Base-by-base conservation (phyloP, 208 protist genomes). In the Tritrichomonas foetus region DNA sequence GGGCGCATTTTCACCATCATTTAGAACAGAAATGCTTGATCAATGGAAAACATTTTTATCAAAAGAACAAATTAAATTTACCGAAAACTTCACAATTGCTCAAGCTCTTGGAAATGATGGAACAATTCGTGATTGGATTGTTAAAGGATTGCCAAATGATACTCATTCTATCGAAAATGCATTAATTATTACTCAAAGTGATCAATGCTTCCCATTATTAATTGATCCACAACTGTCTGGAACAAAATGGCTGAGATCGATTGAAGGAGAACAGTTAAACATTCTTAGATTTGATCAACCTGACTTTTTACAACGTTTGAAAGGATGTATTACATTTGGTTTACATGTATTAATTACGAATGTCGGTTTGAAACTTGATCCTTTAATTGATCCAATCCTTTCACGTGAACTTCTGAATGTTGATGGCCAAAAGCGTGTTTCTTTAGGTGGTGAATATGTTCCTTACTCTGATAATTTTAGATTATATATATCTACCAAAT, bases 311-410 rank as follows among this genome's bases (percentile, higher is more conserved):
- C 96, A 96, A 33, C 97, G 97, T 84, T 94, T 99, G 3, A 97
- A 98, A 94, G 96, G 96, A 94, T 97, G 98, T 94, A 97, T 99
- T 74, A 97, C 97, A 13, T 97, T 98, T 9, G 98, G 98, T 93
- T 97, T 96, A 16, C 96, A 97, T 1, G 97, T 98, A 2, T 96
- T 98, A 93, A 95, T 99, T 94, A 97, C 99, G 95, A 98, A 99
- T 93, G 97, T 99, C 64, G 93, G 97, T 82, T 98, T 99, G 95
- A 97, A 99, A 92, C 97, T 99, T 55, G 98, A 99, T 95, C 98
- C 98, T 8, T 92, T 98, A 44, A 97, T 99, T 13, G 98, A 99
- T 94, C 96, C 98, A 13, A 96, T 99, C 74, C 97, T 99, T 93
- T 97, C 96, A 84, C 97, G 98, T 95, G 94, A 97, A 82, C 94